Evolutionary conservation across 805 yeast species (phyloP), one percentile per base, ranked within the genome.

Genomic region (Hanseniaspora occidentalis): DNA sequence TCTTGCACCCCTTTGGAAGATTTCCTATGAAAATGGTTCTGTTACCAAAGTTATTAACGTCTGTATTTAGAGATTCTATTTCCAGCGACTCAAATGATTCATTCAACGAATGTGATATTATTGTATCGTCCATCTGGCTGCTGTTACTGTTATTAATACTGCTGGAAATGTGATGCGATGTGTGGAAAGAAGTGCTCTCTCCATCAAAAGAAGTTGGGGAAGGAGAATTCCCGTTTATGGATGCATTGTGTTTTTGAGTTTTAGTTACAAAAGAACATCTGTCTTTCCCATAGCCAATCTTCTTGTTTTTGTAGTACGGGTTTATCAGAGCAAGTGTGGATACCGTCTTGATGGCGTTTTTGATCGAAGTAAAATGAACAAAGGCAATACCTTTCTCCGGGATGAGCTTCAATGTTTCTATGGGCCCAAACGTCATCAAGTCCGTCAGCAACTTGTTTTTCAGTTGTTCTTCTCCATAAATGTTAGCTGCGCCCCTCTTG

Each of bases 71-170:
- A 0, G 94, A 81, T 1, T 96, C 95, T 52, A 89, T 88, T 27
- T 94, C 89, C n/a, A 95, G 95, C 6, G 97, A 96, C 1, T 96
- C 96, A 29, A 94, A 94, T 13, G 94, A 78, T 62, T n/a, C n/a
- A n/a, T n/a, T n/a, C n/a, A n/a, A n/a, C n/a, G n/a, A n/a, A n/a
- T n/a, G n/a, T 92, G 96, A 60, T 85, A 94, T 83, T 42, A 88
- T 68, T 6, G 89, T 84, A 33, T 77, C 73, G 1, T 88, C 79
- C 35, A 72, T 66, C 44, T 71, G 59, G 38, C 69, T 75, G 29
- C 74, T 56, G 49, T 73, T 77, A 7, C 83, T 80, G 42, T 77
- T 77, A 43, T 84, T 79, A 21, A 81, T 75, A 42, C 3, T 20
- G 21, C 13, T 5, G 10, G 10, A 23, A 27, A 20, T 16, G 7